A percentile compares a stretch with the other conserved stretches of the same genome.
phyloP scores from a whole-genome alignment of 2,329 filamentous ascomycete genomes.

The Trichocomaceae sp. region DNA sequence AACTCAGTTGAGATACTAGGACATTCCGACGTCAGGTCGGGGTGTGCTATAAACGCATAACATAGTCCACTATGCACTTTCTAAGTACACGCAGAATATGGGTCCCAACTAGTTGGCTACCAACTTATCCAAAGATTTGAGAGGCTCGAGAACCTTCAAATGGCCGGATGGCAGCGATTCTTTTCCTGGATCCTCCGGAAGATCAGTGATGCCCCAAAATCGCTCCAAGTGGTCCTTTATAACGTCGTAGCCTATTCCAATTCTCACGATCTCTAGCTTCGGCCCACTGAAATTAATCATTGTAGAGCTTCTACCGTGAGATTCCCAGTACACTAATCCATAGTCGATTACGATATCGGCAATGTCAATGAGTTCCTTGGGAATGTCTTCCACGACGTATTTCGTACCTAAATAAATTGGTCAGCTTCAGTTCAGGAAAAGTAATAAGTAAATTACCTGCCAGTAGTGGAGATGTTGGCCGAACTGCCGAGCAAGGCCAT shows the following conservation, averaged over 20 bases:
- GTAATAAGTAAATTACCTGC: conserved; percentile 15
- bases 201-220: conserved; percentile 16
- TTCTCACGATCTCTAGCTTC: conserved; percentile 17
- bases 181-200: conserved; percentile 18
- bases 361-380: conserved; percentile 21
- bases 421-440: no score
- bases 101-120: no score
- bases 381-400: conserved; percentile 23
- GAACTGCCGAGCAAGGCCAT: conserved; percentile 24
- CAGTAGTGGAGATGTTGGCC: conserved; percentile 20
- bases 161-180: conserved; percentile 15
- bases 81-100: no score
- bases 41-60: no score
- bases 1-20: no score
- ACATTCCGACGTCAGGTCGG: no score
- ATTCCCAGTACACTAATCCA: conserved; percentile 20
- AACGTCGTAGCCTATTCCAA: conserved; percentile 25
- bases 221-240: conserved; percentile 21
- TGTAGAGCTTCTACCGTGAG: conserved; percentile 23
- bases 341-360: conserved; percentile 29
- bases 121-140: no score
- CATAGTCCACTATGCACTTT: no score
- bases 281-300: conserved; percentile 24
- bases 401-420: conserved; percentile 19
- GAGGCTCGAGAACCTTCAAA: background rate